Evolutionary conservation across 2,329 filamentous ascomycete genomes (phyloP), one percentile per base, ranked within the genome.

Genomic region (Aspergillus fischeri): DNA sequence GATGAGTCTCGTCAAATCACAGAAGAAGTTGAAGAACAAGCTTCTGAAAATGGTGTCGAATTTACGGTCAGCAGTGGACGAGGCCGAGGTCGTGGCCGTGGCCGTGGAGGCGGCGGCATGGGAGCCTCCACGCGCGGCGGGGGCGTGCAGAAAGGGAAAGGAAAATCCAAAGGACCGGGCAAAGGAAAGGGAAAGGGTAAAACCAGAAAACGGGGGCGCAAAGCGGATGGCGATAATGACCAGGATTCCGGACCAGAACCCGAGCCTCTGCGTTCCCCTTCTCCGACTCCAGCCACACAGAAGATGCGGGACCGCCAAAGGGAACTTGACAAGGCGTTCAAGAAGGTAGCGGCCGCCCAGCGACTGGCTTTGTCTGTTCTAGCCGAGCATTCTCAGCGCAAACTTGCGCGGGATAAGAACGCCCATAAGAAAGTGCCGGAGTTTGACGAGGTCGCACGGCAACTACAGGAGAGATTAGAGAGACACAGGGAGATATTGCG

Each of bases 321-420:
- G 17, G 75, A 78, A 58, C 57, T 79, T 41, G 74, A 75, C 47
- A 68, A 70, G 28, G 69, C 73, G 8, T 79, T 76, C 60, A 75
- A 72, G 56, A 71, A 69, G 51, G 70, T 79, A 11, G 76, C 73
- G 27, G 66, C 70, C 24, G 74, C 72, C 4, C 77, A 79, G 57
- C 65, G 71, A 51, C 61, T 77, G 29, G 72, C 77, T 11, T 65
- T 79, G 49, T 69, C 68, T 27, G 67, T 75, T 10, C 58, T 79
- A 51, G 75, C 75, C 4, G 68, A 66, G 14, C 71, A 75, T 27
- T 72, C 75, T 6, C 69, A 78, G 58, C 62, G 68, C 54, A 72
- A 67, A 48, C 63, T 79, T 44, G 65, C 72, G 27, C 72, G 70
- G 29, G 76, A 78, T 51, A 73, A 75, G 53, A 74, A 73, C 48